Base-by-base conservation (phyloP, 768 basidiomycete species). In the Pleurotus djamor region DNA sequence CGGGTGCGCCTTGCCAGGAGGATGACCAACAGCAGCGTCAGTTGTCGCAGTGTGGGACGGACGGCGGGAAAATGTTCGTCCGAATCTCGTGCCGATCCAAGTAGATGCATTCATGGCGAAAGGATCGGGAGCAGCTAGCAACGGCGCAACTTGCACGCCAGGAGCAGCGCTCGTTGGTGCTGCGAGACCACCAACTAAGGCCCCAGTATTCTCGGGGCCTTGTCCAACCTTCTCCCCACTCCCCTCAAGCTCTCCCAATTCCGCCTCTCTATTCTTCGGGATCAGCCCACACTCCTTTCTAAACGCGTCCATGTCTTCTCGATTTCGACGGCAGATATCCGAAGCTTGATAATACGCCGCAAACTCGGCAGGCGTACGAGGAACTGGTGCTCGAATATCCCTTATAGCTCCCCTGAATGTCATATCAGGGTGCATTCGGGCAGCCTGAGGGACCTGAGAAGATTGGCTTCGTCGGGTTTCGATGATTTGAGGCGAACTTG, bases 241-340 rank as follows among this genome's bases (percentile, higher is more conserved):
- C 17, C 45, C 45, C 34, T 52, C n/a, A 33, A 35, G 16, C 16
- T 13, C 33, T 35, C 51, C 34, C 51, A 52, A 36, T 2, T 52
- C 34, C 21, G 38, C 52, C n/a, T 17, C 37, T 14, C 12, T 12
- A 28, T 76, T 68, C 16, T 80, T 74, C 2, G 71, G 65, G n/a
- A 78, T 71, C 45, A 77, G 75, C 12, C 83, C 78, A 59, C 73
- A 81, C 16, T 76, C 72, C 2, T 60, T 59, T 50, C 73, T 74
- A 68, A 88, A 88, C 0, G 71, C 61, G 5, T 75, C 73, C 45
- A 86, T 80, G 57, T 84, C 84, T 33, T 69, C 65, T 5, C 67
- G 70, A 65, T 83, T 84, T 10, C 59, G 37, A 32, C 68, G 62
- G 12, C 70, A 72, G 4, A 74, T 37, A 17, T 63, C 49, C n/a